Percentiles rank a stretch among this genome's conserved stretches.
These are phyloP conservation scores for Antonospora locustae DNA, from an alignment of 371 early-diverging fungal species.

Conservation along the genomic window DNA sequence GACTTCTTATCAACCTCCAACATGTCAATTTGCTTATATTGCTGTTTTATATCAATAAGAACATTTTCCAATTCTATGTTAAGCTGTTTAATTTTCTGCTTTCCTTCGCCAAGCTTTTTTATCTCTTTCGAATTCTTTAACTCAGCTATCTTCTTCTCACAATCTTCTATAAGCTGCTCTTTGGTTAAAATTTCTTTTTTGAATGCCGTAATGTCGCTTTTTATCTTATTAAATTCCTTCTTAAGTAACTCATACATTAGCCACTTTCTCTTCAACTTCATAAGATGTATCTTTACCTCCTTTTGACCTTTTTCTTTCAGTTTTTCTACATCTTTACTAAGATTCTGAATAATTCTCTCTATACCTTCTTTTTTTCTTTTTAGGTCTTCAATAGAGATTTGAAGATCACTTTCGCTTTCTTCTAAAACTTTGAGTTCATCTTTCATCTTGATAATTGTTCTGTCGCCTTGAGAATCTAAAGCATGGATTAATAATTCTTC, in stretches of 20 bases:
- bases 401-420: slow-evolving; percentile 29
- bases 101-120: slow-evolving; percentile 2
- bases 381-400: slow-evolving; percentile 29
- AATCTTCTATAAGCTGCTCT: slow-evolving; percentile 5
- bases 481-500: slow-evolving; percentile 45
- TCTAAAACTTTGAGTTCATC: too few relatives aligned
- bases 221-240: slow-evolving; percentile 18
- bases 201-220: slow-evolving; percentile 12
- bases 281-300: slow-evolving; percentile 9
- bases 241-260: slow-evolving; percentile 18
- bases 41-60: neutral
- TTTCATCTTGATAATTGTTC: slow-evolving; percentile 13
- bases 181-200: slow-evolving; percentile 22
- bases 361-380: slow-evolving; percentile 29
- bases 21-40: slow-evolving; percentile 4
- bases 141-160: slow-evolving; percentile 35
- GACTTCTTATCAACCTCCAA: slow-evolving; percentile 17
- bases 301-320: slow-evolving; percentile 30
- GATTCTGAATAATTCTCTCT: slow-evolving; percentile 13
- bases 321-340: slow-evolving; percentile 32
- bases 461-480: slow-evolving; percentile 7
- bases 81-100: slow-evolving; percentile 6
- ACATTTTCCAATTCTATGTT: neutral
- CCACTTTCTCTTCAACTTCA: slow-evolving; percentile 31
- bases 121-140: slow-evolving; percentile 7